Evolutionary conservation across 106 monocot genomes (phyloP), one percentile per base, ranked within the genome.

Genomic region (Cymbidium sinense): DNA sequence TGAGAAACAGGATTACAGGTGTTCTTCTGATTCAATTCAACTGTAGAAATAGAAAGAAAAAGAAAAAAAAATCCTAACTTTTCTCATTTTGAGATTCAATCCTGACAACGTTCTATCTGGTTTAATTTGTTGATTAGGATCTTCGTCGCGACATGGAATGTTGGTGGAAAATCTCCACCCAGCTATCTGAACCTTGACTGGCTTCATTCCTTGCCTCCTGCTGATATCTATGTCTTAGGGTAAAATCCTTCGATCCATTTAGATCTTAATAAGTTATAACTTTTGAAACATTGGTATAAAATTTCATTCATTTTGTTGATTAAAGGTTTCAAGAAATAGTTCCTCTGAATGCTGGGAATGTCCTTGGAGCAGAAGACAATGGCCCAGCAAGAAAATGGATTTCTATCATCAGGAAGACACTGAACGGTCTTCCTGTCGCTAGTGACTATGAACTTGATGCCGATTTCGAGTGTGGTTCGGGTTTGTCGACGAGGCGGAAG

Each of bases 171-270:
- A n/a, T n/a, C n/a, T n/a, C n/a, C n/a, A n/a, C n/a, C n/a, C n/a
- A n/a, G n/a, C n/a, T n/a, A n/a, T n/a, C n/a, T 90, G 84, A 88
- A 87, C 82, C 79, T 93, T 73, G 90, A 90, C 34, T 93, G 93
- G 93, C 86, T 93, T 34, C 90, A 88, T 65, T 31, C 90, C 71
- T 93, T 83, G 20, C 90, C 93, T 73, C 90, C 86, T 34, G 88
- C 90, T 30, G 93, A 93, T 85, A 84, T 93, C 62, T 93, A 90
- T 82, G 93, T 93, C 35, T 80, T 93, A 69, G 93, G 93, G 93
- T 93, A 76, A 51, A 44, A n/a, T 74, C 18, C 33, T 23, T 19
- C 28, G 20, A 55, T 73, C 37, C 6, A 29, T 77, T 44, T n/a
- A 74, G 12, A 74, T 15, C 39, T 10, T 34, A 7, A 27, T 37